Base-by-base conservation (phyloP, 2,329 filamentous ascomycete species). In the Pseudopyrenochaeta lycopersici region DNA sequence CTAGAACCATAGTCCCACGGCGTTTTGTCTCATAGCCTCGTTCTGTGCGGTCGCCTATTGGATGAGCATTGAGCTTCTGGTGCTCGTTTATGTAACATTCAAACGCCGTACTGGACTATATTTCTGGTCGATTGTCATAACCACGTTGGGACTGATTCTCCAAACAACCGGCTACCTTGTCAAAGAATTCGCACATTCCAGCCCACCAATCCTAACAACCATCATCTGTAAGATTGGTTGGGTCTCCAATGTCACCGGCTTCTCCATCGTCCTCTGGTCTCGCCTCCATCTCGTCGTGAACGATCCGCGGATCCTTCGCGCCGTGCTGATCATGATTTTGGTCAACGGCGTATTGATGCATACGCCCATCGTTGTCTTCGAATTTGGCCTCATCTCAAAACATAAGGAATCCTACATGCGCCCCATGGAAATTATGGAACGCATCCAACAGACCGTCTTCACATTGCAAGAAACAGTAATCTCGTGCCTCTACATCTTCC, bases 221-320 rank as follows among this genome's bases (percentile, higher is more conserved):
- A 44, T 51, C 14, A 80, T 81, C 60, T 70, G 69, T 7, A 46
- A 76, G 11, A 52, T 86, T 52, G 84, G 82, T 10, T 82, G 84
- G 81, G 81, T 81, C 64, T 62, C 72, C 2, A 85, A 86, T 81
- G 82, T 87, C 0, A 85, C 84, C 0, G 85, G 84, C 0, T 83
- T 86, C 62, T 78, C 80, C 1, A 55, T 86, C 14, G 85, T 87
- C 1, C 73, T 88, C 0, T 88, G 83, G 71, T 86, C 84, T 1
- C 77, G 85, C 4, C 75, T 88, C 0, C 83, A 86, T 60, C 75
- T 88, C 1, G 77, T 88, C 7, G 67, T 85, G 9, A 77, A 77
- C 5, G 80, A 84, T 41, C 70, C 76, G 7, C 27, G 29, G 0
- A 69, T 79, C 3, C 73, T 86, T 1, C 77, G 74, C 2, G 67